Evolutionary conservation across 331 rosid species (phyloP).

Genomic region (Pyracantha coccinea): DNA sequence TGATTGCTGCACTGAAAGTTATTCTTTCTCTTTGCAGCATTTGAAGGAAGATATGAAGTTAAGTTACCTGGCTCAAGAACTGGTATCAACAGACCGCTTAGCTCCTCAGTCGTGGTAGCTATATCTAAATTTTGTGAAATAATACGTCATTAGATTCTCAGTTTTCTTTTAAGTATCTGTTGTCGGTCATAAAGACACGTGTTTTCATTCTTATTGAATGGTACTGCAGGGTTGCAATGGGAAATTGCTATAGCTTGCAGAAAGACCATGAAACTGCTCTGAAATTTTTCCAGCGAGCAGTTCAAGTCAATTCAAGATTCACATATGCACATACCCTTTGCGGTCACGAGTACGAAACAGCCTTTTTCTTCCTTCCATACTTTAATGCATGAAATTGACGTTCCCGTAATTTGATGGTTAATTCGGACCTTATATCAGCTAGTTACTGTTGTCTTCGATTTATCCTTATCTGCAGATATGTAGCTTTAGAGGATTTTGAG

Average conservation of each 20-base stretch:
- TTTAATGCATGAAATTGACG: neutral
- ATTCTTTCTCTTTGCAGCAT: constrained; percentile 58
- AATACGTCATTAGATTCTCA: neutral
- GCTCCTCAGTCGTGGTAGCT: constrained; percentile 96
- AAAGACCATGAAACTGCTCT: constrained; percentile 97
- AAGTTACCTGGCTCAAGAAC: constrained; percentile 92
- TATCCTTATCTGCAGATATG: constrained; percentile 50
- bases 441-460: neutral
- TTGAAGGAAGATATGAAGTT: constrained; percentile 97
- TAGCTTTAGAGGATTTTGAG: constrained; percentile 93
- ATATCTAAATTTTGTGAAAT: neutral
- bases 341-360: constrained; percentile 82
- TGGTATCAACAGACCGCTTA: constrained; percentile 83
- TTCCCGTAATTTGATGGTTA: neutral
- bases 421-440: neutral
- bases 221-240: constrained; percentile 79
- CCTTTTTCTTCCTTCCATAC: neutral
- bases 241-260: constrained; percentile 98
- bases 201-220: constrained; percentile 8
- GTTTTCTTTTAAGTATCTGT: neutral
- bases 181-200: neutral
- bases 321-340: constrained; percentile 99
- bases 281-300: constrained; percentile 94
- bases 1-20: constrained; percentile 7
- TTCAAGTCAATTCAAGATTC: constrained; percentile 82